Conservation (phyloP, 2,329 filamentous ascomycete species). For the Aaosphaeria pasadenensis region DNA sequence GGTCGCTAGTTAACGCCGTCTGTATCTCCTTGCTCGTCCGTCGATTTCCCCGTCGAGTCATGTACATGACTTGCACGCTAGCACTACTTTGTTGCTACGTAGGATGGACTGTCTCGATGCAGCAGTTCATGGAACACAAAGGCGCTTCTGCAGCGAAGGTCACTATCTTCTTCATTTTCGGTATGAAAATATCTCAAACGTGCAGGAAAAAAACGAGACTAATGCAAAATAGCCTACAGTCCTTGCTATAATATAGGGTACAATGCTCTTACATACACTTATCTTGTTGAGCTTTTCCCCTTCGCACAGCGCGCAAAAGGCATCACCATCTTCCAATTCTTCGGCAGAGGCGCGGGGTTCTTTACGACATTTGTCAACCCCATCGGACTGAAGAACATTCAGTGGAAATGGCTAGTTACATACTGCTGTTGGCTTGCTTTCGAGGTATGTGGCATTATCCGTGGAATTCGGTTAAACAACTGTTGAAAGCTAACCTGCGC, state of each 20-base stretch:
- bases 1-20: slow-evolving; percentile 58
- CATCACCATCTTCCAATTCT: slow-evolving; percentile 58
- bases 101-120: slow-evolving; percentile 46
- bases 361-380: slow-evolving; percentile 61
- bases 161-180: slow-evolving; percentile 49
- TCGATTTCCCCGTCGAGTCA: slow-evolving; percentile 52
- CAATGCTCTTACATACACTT: slow-evolving; percentile 62
- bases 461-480: slow-evolving; percentile 41
- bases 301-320: slow-evolving; percentile 49
- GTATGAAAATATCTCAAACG: too few species aligned
- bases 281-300: slow-evolving; percentile 48
- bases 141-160: slow-evolving; percentile 42
- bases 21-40: slow-evolving; percentile 54
- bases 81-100: slow-evolving; percentile 32
- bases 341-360: slow-evolving; percentile 59
- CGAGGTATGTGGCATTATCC: slow-evolving; percentile 41
- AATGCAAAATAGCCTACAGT: slow-evolving; percentile 35
- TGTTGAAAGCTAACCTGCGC: background rate
- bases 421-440: slow-evolving; percentile 59
- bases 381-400: slow-evolving; percentile 58
- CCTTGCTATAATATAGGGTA: slow-evolving; percentile 59
- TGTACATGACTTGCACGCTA: slow-evolving; percentile 47
- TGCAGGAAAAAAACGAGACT: too few species aligned
- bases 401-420: slow-evolving; percentile 64
- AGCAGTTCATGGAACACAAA: slow-evolving; percentile 41